Evolutionary conservation across 192 early-diverging fungal species (phyloP), one percentile per base, ranked within the genome.

Genomic region (Backusella luteola): DNA sequence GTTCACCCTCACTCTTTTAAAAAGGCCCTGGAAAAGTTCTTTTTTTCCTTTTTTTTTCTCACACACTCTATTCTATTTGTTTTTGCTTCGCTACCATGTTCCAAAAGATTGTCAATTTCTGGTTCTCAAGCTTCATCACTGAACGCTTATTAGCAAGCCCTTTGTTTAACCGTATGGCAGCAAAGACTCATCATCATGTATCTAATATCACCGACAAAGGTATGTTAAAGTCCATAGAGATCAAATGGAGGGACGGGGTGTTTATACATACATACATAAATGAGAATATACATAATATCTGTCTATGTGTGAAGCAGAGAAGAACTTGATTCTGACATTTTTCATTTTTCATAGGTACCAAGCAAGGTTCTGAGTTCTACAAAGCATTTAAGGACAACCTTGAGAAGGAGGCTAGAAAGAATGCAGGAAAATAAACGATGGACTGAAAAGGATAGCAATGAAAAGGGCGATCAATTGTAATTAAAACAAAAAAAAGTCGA

Each of bases 361-460:
- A 77, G 34, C 34, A 42, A 1, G 70, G 73, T 29, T 74, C 26
- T 52, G 74, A 80, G 14, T 84, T 84, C 53, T 67, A 76, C 26
- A 84, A 84, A 39, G 76, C 79, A n/a, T 84, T 84, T 39, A 84
- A 84, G 49, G 82, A 84, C n/a, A 80, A 80, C 41, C 67, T 84
- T 32, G 82, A 84, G 72, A 84, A 84, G 66, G 82, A 84, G 49
- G 49, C 59, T 8, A 71, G 70, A 63, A 82, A 71, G 41, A 44
- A 73, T 39, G 68, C 69, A n/a, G 38, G 74, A 63, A 79, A 75
- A 59, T 75, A 79, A 77, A 34, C 9, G 56, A 63, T 23, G 56
- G 15, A 29, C 26, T 7, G 26, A 29, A 63, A 29, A 63, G 21
- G 9, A 63, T 29, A 63, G 26, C 46, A n/a, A 19, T n/a, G 56